Evolutionary conservation across 495 filamentous ascomycete genomes (phyloP), one percentile per base, ranked within the genome.

Genomic region (Xylaria venustula): DNA sequence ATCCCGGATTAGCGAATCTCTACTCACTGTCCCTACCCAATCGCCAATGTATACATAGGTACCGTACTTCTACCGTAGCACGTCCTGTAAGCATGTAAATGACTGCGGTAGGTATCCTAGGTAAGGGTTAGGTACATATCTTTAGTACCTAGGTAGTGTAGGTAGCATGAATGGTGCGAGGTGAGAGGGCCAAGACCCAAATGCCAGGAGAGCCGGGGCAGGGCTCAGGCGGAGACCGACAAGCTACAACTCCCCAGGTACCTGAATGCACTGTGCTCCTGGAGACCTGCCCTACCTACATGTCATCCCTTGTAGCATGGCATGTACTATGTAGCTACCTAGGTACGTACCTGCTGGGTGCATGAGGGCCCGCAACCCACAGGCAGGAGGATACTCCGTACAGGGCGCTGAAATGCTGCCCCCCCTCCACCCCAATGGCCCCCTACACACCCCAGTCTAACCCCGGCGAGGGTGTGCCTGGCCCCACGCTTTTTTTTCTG

Each of bases 231-330:
- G 67, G 65, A 62, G 60, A 63, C 62, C 54, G 54, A 69, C 56
- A 53, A 61, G 64, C 59, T 65, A 67, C 67, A 69, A 63, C 54
- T 57, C 46, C 23, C 34, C 45, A 67, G 65, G 68, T 70, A 67
- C 67, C 61, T 56, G 40, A 45, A 25, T 46, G 58, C 58, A 61
- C 58, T 61, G 58, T 61, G 58, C 58, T 47, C 50, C 41, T 54
- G 40, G 11, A 47, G 11, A 22, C 20, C 25, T 9, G 15, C 6
- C 37, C 6, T 40, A 34, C 30, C 30, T 34, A 34, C 37, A 8
- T 7, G 37, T 40, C 3, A 12, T 40, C 37, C 37, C 37, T 15
- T 40, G 37, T 15, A 9, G 7, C 3, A 3, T 40, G 11, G 8
- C 36, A 17, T 25, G 44, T 50, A 49, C 26, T 23, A 52, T 40